Evolutionary conservation across 306 rosid species (phyloP).

Genomic region (Malus sieversii): DNA sequence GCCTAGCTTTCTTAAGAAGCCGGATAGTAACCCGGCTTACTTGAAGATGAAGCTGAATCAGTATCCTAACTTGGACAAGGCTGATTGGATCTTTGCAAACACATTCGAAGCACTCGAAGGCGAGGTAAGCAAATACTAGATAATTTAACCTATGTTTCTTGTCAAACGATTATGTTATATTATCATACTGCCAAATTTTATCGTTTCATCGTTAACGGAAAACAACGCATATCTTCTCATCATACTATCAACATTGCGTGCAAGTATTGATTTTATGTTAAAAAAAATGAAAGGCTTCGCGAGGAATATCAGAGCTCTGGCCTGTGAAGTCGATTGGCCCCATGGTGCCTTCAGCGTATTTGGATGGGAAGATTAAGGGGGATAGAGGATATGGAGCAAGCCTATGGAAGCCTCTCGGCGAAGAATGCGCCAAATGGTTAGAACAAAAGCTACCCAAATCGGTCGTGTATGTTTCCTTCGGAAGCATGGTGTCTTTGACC

Average conservation of each 20-base stretch:
- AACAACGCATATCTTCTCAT: not conserved
- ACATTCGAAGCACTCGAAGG: conserved; percentile 49
- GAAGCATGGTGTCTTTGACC: conserved; percentile 31
- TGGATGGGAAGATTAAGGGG: conserved; percentile 23
- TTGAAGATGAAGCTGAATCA: conserved; percentile 55
- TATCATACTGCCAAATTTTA: not conserved
- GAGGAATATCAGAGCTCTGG: conserved; percentile 19
- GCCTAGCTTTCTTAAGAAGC: conserved; percentile 45
- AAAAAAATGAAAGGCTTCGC: not conserved
- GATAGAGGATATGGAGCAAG: conserved; percentile 33
- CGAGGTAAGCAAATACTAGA: conserved; percentile 22
- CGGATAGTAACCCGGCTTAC: conserved; percentile 51
- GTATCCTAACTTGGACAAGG: conserved; percentile 37
- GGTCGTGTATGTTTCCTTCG: conserved; percentile 39
- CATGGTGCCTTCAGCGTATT: conserved; percentile 42
- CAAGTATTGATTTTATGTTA: not conserved
- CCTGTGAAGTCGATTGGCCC: conserved; percentile 33
- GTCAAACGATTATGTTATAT: not conserved
- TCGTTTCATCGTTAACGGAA: no score
- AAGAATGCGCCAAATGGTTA: conserved; percentile 26
- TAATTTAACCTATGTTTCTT: no score
- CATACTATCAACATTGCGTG: not conserved
- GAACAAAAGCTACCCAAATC: conserved; percentile 21
- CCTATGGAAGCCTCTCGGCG: conserved; percentile 15
- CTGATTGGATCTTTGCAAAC: conserved; percentile 48